Percentiles rank a stretch among this genome's conserved stretches.
These are phyloP conservation scores for Graphium sp. DNA, from an alignment of 2,329 filamentous ascomycete species.

Conservation along the genomic window DNA sequence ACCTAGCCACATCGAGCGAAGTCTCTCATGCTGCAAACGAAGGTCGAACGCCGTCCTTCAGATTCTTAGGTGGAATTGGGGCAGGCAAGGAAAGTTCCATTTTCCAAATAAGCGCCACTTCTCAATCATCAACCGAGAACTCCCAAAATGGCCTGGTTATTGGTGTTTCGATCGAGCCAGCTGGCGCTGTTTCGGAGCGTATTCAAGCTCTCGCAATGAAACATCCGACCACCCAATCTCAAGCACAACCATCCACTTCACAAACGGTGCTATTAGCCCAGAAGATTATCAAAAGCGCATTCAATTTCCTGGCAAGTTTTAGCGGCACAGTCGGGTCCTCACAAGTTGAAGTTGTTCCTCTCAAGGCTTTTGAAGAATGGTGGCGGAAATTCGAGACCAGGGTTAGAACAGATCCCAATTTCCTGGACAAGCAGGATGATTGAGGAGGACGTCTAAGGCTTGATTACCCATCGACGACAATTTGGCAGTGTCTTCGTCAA, in stretches of 20 bases:
- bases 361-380: conserved; percentile 94
- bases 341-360: conserved; percentile 73
- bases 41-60: conserved; percentile 43
- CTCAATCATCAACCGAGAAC: conserved; percentile 3
- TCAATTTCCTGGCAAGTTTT: conserved; percentile 89
- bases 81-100: conserved; percentile 84
- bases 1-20: conserved; percentile 44
- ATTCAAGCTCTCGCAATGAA: conserved; percentile 40
- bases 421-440: conserved; percentile 49
- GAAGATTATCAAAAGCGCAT: conserved; percentile 89
- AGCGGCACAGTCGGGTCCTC: conserved; percentile 42
- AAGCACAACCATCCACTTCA: conserved; percentile 9
- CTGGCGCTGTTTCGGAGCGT: conserved; percentile 51
- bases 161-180: conserved; percentile 69
- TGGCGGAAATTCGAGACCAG: conserved; percentile 91
- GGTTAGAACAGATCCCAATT: conserved; percentile 71
- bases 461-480: background rate
- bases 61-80: conserved; percentile 76
- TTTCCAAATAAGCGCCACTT: conserved; percentile 49
- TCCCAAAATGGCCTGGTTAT: conserved; percentile 43
- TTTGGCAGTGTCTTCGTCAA: conserved; percentile 26
- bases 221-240: conserved; percentile 12
- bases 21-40: conserved; percentile 19
- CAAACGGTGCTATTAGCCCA: conserved; percentile 66
- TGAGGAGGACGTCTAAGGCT: background rate